Evolutionary conservation across 345 rosid species (phyloP), one percentile per base, ranked within the genome.

Genomic region (Citrus mangshanensis): DNA sequence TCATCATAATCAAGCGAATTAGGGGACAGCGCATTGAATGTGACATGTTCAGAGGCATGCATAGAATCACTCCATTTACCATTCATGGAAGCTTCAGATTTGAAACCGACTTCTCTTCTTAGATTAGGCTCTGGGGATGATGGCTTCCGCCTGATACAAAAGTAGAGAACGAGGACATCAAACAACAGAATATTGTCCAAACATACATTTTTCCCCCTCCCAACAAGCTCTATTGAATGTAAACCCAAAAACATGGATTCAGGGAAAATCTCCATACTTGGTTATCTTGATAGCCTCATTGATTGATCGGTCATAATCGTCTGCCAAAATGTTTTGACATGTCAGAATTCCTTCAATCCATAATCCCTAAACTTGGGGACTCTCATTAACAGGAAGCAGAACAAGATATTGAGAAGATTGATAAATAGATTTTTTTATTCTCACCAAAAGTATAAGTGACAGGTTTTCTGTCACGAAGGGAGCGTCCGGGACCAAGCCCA

Each of bases 261-360:
- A 14, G 62, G 25, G 60, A 78, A 30, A 75, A 62, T 78, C 28
- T 59, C 46, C 89, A 24, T 92, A 97, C 98, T 93, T 94, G 74
- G 98, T 93, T 87, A 91, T 88, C 84, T 94, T 93, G 86, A 97
- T 93, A 78, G 99, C 99, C 87, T 97, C 99, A 56, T 88, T 97
- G 87, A 97, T 97, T 38, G 99, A 94, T 80, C 92, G 92, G 78
- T 97, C 99, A 85, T 92, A 97, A 87, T 93, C 99, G 91, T 97
- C 99, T 97, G 96, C 93, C 87, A 82, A 77, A 85, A 42, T 35
- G 80, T 18, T 51, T 18, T 51, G 55, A 60, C 27, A 75, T 59
- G 55, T 66, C 55, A 76, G 76, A 65, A 18, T 76, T 68, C 46
- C 22, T 37, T 12, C 13, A 19, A 22, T 42, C 42, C 5, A 55